Base-by-base conservation (phyloP, 2,329 filamentous ascomycete genomes). In the Pseudohalonectria lignicola region DNA sequence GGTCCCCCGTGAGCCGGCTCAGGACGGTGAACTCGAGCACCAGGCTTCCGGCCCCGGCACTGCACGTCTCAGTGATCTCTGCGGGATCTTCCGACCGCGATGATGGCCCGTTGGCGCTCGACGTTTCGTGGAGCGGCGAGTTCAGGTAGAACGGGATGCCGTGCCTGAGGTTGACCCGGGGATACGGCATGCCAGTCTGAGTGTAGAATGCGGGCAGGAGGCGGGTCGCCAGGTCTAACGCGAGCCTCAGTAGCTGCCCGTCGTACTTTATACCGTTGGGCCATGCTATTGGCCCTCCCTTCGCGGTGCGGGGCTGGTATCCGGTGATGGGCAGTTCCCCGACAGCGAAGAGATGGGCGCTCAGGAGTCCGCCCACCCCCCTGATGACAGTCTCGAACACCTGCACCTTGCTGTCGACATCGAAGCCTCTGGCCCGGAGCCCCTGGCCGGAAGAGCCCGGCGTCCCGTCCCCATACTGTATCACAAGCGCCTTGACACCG, bases 341-440 rank as follows among this genome's bases (percentile, higher is more conserved):
- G 17, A 87, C 70, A 11, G 92, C 90, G 56, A 98, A 98, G 31
- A 95, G 64, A 62, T 98, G 92, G 2, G 90, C 87, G 52, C 88
- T 95, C 46, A 98, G 63, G 40, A 98, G 66, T 1, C 92, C 92
- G 12, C 92, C 92, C 33, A 94, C 75, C 13, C 90, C 92, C 41
- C 92, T 75, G 49, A 98, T 98, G 26, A 94, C 90, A 1, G 90
- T 96, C 64, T 98, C 92, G 53, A 98, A 98, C 29, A 98, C 86
- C 62, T 98, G 90, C 2, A 98, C 92, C 61, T 96, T 98, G 64
- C 88, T 94, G 60, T 98, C 90, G 30, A 94, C 67, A 57, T 98
- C 86, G 52, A 98, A 98, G 0, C 87, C 92, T 39, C 78, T 74
- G 4, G 79, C 79, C 45, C 86, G 71, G 41, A 72, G 66, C 4